phyloP scores from a whole-genome alignment of 352 stramenopile species.

The Saprolegnia diclina region DNA sequence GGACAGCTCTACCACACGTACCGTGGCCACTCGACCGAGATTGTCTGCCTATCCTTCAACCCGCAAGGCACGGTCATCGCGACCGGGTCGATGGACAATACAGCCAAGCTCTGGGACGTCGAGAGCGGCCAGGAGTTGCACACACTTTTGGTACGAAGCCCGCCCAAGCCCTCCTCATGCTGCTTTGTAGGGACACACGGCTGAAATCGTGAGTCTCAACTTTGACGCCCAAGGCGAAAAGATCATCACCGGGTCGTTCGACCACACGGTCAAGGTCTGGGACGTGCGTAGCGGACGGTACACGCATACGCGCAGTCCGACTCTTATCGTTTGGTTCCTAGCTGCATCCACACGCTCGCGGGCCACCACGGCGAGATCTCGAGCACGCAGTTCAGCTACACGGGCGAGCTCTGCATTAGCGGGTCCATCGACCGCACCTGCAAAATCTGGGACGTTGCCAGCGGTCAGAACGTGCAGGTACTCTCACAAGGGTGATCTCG shows the following conservation, averaged over 20 bases:
- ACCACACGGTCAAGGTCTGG: constrained; percentile 93
- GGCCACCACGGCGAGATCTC: constrained; percentile 95
- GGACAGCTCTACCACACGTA: constrained; percentile 93
- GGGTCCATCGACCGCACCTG: constrained; percentile 93
- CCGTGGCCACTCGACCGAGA: constrained; percentile 92
- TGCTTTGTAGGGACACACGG: constrained; percentile 76
- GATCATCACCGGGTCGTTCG: constrained; percentile 94
- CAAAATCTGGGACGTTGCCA: constrained; percentile 92
- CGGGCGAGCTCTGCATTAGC: constrained; percentile 86
- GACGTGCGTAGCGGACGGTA: constrained; percentile 66
- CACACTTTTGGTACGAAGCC: constrained; percentile 60
- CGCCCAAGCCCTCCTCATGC: background rate
- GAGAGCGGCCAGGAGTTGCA: constrained; percentile 92
- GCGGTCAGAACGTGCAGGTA: constrained; percentile 84
- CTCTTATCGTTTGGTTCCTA: background rate
- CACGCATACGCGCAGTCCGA: background rate
- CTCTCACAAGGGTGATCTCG: no score
- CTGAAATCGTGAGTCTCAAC: constrained; percentile 92
- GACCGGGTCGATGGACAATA: constrained; percentile 92
- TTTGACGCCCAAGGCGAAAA: constrained; percentile 90
- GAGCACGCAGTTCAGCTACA: constrained; percentile 94
- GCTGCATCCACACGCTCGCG: constrained; percentile 87
- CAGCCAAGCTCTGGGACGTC: constrained; percentile 93
- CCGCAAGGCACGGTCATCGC: constrained; percentile 89
- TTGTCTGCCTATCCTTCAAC: constrained; percentile 95